A percentile compares a stretch with the other conserved stretches of the same genome.
phyloP scores from a whole-genome alignment of 164 flowering plant species.

The Chimonanthus salicifolius region DNA sequence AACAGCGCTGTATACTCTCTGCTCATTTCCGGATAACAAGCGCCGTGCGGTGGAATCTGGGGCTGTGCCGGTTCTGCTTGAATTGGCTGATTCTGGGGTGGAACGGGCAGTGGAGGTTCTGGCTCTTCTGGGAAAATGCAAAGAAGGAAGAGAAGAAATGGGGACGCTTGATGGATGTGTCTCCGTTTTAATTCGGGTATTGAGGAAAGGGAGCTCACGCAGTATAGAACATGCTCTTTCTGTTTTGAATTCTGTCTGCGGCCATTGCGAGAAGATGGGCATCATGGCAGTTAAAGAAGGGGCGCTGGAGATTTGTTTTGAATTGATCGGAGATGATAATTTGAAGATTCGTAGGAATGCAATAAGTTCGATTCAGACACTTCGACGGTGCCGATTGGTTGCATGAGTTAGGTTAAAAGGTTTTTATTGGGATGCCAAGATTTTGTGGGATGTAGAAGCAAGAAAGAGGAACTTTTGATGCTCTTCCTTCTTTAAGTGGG shows the following conservation, averaged over 20 bases:
- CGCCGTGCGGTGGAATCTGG: conserved; percentile 57
- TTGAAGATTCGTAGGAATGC: conserved; percentile 81
- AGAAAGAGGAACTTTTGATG: background rate
- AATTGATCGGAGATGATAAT: conserved; percentile 72
- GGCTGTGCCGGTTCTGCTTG: conserved; percentile 53
- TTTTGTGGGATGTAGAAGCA: background rate
- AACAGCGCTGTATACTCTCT: conserved; percentile 71
- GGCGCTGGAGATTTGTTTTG: conserved; percentile 52
- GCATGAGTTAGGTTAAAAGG: background rate
- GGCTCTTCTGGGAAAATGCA: conserved; percentile 65
- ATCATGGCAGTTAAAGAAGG: conserved; percentile 49
- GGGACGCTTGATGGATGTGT: conserved; percentile 37
- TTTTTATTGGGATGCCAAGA: background rate
- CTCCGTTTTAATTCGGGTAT: conserved; percentile 40
- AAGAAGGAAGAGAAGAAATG: conserved; percentile 79
- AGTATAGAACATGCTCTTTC: conserved; percentile 59
- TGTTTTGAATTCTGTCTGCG: conserved; percentile 52
- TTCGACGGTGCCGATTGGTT: conserved; percentile 22
- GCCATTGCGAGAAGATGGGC: conserved; percentile 32
- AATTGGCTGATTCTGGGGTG: conserved; percentile 48
- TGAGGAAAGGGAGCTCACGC: conserved; percentile 53
- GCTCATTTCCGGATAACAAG: conserved; percentile 78
- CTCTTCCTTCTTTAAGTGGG: background rate
- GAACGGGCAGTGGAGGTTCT: conserved; percentile 85
- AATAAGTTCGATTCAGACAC: conserved; percentile 46